These are phyloP conservation scores for Solanum peruvianum DNA, from an alignment of 257 asterid genomes.

Conservation along the genomic window DNA sequence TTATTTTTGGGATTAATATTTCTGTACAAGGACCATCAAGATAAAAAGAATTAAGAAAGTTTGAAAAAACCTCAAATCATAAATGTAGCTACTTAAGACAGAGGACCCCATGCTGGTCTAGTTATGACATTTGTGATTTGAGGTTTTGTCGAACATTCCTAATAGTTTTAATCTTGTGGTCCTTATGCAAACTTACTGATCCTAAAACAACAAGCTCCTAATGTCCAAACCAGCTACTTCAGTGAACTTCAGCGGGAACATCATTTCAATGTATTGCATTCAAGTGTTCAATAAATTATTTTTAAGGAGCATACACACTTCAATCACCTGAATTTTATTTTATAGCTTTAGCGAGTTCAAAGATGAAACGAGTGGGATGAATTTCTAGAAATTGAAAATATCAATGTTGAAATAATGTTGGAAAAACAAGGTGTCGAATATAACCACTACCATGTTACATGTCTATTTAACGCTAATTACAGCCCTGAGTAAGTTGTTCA, in stretches of 20 bases:
- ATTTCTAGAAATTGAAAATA: too few species aligned
- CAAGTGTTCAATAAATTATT: neutral
- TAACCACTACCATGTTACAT: neutral
- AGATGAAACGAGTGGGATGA: neutral
- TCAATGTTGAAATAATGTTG: neutral
- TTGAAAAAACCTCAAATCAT: neutral
- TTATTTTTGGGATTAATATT: neutral
- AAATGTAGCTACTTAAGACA: neutral
- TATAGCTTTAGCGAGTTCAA: neutral
- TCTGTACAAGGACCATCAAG: neutral
- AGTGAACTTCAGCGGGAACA: rapidly evolving
- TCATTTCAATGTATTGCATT: neutral
- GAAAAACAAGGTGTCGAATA: neutral
- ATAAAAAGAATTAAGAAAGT: neutral
- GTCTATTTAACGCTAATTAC: too few species aligned
- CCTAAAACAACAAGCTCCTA: neutral
- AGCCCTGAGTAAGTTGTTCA: too few species aligned
- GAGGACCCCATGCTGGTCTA: neutral
- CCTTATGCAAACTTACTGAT: neutral
- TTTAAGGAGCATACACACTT: neutral
- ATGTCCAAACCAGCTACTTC: neutral
- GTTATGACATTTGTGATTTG: neutral
- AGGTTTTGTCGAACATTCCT: too few species aligned
- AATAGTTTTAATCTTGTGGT: neutral
- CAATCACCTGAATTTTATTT: neutral